Conservation (phyloP, 768 basidiomycete species). For the Lactarius vividus region DNA sequence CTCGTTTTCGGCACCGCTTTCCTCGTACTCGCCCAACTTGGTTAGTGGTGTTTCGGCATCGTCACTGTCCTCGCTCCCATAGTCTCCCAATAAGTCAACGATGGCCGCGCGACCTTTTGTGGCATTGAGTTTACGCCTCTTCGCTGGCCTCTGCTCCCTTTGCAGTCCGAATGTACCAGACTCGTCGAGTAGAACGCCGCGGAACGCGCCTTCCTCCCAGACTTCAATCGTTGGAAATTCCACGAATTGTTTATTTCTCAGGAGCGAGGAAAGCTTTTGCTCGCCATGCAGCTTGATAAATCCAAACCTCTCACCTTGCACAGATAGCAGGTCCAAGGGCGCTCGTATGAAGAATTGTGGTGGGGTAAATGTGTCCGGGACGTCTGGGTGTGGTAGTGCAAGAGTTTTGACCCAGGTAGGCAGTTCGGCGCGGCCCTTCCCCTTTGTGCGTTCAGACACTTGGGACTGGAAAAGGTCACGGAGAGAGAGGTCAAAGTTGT, state of each 20-base stretch:
- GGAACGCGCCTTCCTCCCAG: slow-evolving; percentile 60
- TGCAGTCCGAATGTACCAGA: slow-evolving; percentile 43
- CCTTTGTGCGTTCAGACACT: slow-evolving; percentile 40
- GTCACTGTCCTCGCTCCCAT: slow-evolving; percentile 50
- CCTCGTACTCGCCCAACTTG: slow-evolving; percentile 45
- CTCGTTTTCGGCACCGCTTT: slow-evolving; percentile 38
- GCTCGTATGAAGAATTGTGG: slow-evolving; percentile 65
- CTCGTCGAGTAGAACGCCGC: slow-evolving; percentile 56
- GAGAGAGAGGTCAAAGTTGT: slow-evolving; percentile 50
- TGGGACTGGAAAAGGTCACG: slow-evolving; percentile 48
- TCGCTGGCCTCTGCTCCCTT: slow-evolving; percentile 40
- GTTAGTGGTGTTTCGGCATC: slow-evolving; percentile 33
- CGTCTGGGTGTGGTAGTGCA: slow-evolving; percentile 51
- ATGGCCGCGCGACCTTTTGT: slow-evolving; percentile 56
- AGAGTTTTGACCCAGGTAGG: slow-evolving; percentile 59
- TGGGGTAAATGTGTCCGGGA: slow-evolving; percentile 51
- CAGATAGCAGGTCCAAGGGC: slow-evolving; percentile 33
- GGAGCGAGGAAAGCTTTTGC: slow-evolving; percentile 43
- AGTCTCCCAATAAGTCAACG: slow-evolving; percentile 54
- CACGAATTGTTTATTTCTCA: slow-evolving; percentile 65
- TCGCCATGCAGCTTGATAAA: slow-evolving; percentile 60
- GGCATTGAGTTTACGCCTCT: slow-evolving; percentile 55
- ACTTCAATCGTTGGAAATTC: slow-evolving; percentile 86
- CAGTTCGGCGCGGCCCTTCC: slow-evolving; percentile 44
- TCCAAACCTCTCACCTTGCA: slow-evolving; percentile 26